Evolutionary conservation across 805 yeast species (phyloP).

Genomic region (Candida pseudofarinosa): DNA sequence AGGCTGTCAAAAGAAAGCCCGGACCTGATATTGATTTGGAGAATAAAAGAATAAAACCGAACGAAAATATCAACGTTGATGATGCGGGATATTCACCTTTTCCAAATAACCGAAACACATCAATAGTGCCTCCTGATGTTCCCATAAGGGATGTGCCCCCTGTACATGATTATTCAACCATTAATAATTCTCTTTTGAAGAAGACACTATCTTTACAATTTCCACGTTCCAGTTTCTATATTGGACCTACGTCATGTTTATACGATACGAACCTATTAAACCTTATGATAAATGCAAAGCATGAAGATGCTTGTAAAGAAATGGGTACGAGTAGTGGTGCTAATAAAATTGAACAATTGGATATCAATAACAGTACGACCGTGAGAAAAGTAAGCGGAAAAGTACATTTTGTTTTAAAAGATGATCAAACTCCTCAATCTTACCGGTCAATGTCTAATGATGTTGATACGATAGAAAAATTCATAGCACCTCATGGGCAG

Average conservation of each 20-base stretch:
- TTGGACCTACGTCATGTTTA: constrained; percentile 79
- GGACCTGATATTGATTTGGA: constrained; percentile 1
- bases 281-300: constrained; percentile 43
- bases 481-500: constrained; percentile 91
- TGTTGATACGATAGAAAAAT: constrained; percentile 77
- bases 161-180: constrained; percentile 60
- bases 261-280: constrained; percentile 72
- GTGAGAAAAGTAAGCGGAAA: constrained; percentile 75
- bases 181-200: constrained; percentile 61
- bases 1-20: constrained; percentile 40
- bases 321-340: constrained; percentile 5
- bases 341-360: constrained; percentile 71
- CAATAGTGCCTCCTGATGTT: constrained; percentile 36
- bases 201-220: constrained; percentile 74
- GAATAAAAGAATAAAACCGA: constrained; percentile 17
- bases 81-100: constrained; percentile 7
- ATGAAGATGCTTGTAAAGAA: constrained; percentile 8
- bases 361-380: constrained; percentile 59
- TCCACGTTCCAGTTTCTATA: constrained; percentile 84
- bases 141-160: constrained; percentile 53
- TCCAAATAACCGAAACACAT: constrained; percentile 7
- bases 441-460: constrained; percentile 68
- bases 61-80: constrained; percentile 8
- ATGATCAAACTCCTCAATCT: constrained; percentile 71
- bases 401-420: constrained; percentile 73